These are phyloP conservation scores for Xylariaceae sp. DNA, from an alignment of 2,329 filamentous ascomycete genomes.

Conservation along the genomic window DNA sequence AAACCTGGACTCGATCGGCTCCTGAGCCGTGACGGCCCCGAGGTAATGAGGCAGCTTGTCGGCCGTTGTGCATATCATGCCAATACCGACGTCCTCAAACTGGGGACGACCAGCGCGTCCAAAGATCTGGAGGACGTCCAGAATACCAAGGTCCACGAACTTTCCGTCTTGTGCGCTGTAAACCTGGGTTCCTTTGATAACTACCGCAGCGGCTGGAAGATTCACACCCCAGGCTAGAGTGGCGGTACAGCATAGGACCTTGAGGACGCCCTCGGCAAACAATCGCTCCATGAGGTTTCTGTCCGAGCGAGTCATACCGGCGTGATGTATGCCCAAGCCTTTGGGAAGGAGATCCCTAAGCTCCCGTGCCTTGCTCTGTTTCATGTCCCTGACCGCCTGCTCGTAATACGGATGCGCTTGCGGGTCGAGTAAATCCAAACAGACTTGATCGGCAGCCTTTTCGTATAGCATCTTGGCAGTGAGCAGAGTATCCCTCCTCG, in stretches of 20 bases:
- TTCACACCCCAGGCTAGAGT: constrained; percentile 99
- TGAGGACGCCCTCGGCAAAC: constrained; percentile 87
- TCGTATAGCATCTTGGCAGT: constrained; percentile 82
- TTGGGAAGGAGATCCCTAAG: constrained; percentile 84
- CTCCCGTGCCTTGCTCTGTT: constrained; percentile 77
- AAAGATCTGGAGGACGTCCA: constrained; percentile 97
- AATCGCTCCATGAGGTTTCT: constrained; percentile 92
- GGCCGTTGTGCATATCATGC: constrained; percentile 96
- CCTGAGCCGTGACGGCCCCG: constrained; percentile 87
- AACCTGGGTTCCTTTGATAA: constrained; percentile 97
- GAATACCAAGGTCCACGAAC: constrained; percentile 90
- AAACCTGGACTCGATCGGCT: constrained; percentile 96
- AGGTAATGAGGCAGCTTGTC: constrained; percentile 90
- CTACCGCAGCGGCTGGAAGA: constrained; percentile 87
- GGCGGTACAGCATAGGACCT: constrained; percentile 95
- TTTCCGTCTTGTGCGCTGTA: constrained; percentile 96
- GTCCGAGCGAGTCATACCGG: constrained; percentile 91
- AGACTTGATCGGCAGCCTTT: constrained; percentile 76
- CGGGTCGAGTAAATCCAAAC: constrained; percentile 78
- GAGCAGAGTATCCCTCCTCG: constrained; percentile 84
- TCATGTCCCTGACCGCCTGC: constrained; percentile 75
- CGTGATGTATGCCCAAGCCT: constrained; percentile 92
- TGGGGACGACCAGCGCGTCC: constrained; percentile 96
- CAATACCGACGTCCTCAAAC: constrained; percentile 95
- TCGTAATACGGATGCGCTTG: constrained; percentile 73